Base-by-base conservation (phyloP, 305 asterid genomes). In the Fraxinus dipetala region DNA sequence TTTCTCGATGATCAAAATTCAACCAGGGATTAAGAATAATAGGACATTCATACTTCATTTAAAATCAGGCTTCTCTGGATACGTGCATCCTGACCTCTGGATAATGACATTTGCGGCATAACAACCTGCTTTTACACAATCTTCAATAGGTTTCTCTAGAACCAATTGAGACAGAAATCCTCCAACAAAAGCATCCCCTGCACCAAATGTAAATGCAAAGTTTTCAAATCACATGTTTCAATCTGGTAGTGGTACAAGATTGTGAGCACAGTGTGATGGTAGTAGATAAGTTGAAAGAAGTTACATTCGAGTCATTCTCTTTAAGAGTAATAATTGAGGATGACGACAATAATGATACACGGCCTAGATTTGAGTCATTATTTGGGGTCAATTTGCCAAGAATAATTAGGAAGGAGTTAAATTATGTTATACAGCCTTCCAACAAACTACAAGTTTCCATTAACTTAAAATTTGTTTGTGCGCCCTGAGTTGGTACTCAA, bases 161-260 rank as follows among this genome's bases (percentile, higher is more conserved):
- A 94, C 93, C 90, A 95, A 83, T 74, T 91, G 97, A 3, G 99
- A 87, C 81, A 92, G 83, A 78, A 95, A 95, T 72, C 99, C 99
- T 31, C 99, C 99, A 16, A 95, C 97, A 36, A 95, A 95, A 6
- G 97, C 97, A 85, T 95, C 99, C 0, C 99, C 99, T 95, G 72
- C 67, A 31, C 77, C 36, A 76, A n/a, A 36, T 16, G 20, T 26
- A 69, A 77, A 73, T 24, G 36, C 43, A 70, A 4, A 38, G 24
- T 72, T 35, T 79, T 83, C 43, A 56, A 36, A 77, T 20, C 16
- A 22, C 13, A 28, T 67, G 74, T 9, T 1, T 9, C 4, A 1
- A 26, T 67, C 38, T 13, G 10, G 18, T 9, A 8, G 61, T 51
- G 22, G 24, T 24, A 9, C 10, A 63, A 63, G 72, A 63, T 22